Conservation (phyloP, 805 yeast species). For the Kuraishia ogatae region DNA sequence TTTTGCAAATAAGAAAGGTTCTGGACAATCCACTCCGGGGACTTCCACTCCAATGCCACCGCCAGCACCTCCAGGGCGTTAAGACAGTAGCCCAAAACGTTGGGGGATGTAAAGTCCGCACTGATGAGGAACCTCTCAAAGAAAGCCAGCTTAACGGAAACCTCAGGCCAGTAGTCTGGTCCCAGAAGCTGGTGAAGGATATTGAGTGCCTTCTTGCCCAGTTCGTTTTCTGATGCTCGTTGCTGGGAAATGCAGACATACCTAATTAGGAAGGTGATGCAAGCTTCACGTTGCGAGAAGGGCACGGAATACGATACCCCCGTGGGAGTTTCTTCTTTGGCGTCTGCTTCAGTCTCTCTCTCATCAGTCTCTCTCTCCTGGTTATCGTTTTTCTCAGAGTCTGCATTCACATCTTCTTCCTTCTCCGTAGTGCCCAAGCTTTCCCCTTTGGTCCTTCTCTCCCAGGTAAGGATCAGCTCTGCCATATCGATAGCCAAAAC, state of each 20-base stretch:
- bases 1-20: slow-evolving; percentile 63
- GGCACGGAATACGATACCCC: slow-evolving; percentile 44
- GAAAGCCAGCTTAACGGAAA: slow-evolving; percentile 74
- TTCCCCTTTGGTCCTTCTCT: slow-evolving; percentile 34
- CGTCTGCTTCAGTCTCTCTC: slow-evolving; percentile 22
- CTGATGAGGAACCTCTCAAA: slow-evolving; percentile 83
- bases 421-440: slow-evolving; percentile 6
- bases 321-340: background rate
- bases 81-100: slow-evolving; percentile 68
- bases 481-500: slow-evolving; percentile 83
- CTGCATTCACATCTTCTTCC: slow-evolving; percentile 12
- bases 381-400: slow-evolving; percentile 5
- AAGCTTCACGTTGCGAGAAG: slow-evolving; percentile 76
- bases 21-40: slow-evolving; percentile 68
- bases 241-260: slow-evolving; percentile 83
- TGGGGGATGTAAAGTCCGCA: slow-evolving; percentile 63
- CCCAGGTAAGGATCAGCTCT: slow-evolving; percentile 83
- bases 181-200: slow-evolving; percentile 67
- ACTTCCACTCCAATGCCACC: slow-evolving; percentile 72
- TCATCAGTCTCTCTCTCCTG: slow-evolving; percentile 8
- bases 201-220: slow-evolving; percentile 76
- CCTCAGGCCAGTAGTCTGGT: slow-evolving; percentile 78
- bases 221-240: slow-evolving; percentile 72
- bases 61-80: slow-evolving; percentile 88
- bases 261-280: slow-evolving; percentile 80